phyloP scores from a whole-genome alignment of 495 filamentous ascomycete genomes.

The Neurospora intermedia region DNA sequence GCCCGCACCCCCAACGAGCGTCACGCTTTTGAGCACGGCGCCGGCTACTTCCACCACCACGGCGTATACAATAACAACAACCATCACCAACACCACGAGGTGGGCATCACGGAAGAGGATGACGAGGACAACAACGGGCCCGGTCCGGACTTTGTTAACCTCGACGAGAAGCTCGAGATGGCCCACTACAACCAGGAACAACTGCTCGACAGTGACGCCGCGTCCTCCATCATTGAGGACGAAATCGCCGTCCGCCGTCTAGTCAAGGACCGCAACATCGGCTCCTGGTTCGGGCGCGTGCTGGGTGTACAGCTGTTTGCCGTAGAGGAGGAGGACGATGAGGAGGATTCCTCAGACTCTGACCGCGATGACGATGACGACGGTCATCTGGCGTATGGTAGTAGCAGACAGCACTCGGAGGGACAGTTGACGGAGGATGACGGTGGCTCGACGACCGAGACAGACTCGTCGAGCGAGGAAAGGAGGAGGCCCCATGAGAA shows the following conservation, averaged over 20 bases:
- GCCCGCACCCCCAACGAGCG: neutral
- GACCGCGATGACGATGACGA: slow-evolving; percentile 35
- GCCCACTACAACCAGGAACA: slow-evolving; percentile 9
- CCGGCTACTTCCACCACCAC: slow-evolving; percentile 38
- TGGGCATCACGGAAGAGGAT: slow-evolving; percentile 4
- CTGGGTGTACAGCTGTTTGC: slow-evolving; percentile 71
- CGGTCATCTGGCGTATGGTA: neutral
- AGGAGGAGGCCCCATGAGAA: slow-evolving; percentile 20
- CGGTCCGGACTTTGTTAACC: slow-evolving; percentile 52
- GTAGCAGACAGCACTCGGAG: neutral
- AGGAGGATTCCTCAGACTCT: slow-evolving; percentile 25
- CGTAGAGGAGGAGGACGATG: slow-evolving; percentile 48
- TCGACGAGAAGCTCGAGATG: slow-evolving; percentile 38
- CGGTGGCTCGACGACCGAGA: slow-evolving; percentile 15
- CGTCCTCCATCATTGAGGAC: slow-evolving; percentile 25
- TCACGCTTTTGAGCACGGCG: slow-evolving; percentile 10
- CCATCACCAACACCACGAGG: slow-evolving; percentile 6
- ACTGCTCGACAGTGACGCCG: slow-evolving; percentile 21
- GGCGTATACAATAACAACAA: neutral
- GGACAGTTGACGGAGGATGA: slow-evolving; percentile 21
- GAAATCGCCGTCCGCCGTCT: slow-evolving; percentile 46
- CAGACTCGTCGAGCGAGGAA: slow-evolving; percentile 31
- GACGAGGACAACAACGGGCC: slow-evolving; percentile 26
- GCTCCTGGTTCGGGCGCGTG: slow-evolving; percentile 62
- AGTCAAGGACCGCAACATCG: slow-evolving; percentile 51